These are phyloP conservation scores for Penicillium corylophilum DNA, from an alignment of 2,329 filamentous ascomycete genomes.

Conservation along the genomic window DNA sequence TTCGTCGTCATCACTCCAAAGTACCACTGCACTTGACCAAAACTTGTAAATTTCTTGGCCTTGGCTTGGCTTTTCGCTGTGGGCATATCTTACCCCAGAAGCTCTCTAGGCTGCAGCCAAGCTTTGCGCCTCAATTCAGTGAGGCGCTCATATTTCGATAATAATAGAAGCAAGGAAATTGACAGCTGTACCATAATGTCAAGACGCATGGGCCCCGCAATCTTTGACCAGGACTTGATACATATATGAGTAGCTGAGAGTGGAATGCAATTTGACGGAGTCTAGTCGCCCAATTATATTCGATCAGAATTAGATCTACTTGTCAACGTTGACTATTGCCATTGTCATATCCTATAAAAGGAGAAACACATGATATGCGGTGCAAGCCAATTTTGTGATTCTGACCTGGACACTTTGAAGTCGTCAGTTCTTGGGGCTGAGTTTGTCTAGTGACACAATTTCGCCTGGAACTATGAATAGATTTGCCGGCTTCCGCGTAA, in stretches of 20 bases:
- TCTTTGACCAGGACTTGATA: not conserved
- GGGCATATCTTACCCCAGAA: not conserved
- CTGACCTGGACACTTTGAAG: not conserved
- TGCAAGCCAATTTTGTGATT: not conserved
- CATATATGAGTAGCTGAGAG: not conserved
- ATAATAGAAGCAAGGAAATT: constrained; percentile 4
- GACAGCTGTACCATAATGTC: not conserved
- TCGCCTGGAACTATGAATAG: not conserved
- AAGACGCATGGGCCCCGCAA: not conserved
- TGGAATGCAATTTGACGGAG: not conserved
- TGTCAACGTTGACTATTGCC: not conserved
- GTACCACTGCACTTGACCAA: not conserved
- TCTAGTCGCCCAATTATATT: not conserved
- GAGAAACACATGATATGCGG: not conserved
- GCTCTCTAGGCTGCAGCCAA: constrained; percentile 9
- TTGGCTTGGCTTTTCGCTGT: not conserved
- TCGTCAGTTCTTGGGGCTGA: not conserved
- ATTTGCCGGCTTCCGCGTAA: not conserved
- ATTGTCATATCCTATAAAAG: not conserved
- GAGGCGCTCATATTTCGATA: not conserved
- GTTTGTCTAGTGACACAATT: not conserved
- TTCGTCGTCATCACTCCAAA: not conserved
- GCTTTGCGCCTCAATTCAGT: not conserved
- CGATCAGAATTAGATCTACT: not conserved
- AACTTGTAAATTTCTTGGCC: not conserved